Conservation (phyloP, 306 rosid genomes). For the Quercus bicolor region DNA sequence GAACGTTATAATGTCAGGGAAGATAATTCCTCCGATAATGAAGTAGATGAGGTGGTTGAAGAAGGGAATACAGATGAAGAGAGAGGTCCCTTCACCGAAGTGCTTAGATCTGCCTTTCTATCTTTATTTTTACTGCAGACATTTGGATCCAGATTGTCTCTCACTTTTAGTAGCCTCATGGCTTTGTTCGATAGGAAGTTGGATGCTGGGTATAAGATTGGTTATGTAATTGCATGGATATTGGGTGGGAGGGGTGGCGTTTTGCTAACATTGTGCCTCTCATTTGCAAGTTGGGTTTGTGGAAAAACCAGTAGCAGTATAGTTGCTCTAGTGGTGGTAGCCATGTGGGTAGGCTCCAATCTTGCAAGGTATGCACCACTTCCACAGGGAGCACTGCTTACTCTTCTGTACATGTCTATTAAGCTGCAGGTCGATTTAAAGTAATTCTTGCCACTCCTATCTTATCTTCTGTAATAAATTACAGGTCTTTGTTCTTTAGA, state of each 20-base stretch:
- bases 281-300: conserved; percentile 84
- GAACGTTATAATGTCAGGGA: conserved; percentile 32
- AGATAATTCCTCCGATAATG: conserved; percentile 31
- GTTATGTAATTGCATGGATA: conserved; percentile 73
- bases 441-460: conserved; percentile 10
- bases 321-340: conserved; percentile 70
- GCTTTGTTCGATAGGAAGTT: conserved; percentile 70
- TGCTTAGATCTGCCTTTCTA: conserved; percentile 61
- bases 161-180: conserved; percentile 64
- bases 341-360: conserved; percentile 78
- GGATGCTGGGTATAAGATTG: conserved; percentile 71
- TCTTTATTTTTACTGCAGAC: conserved; percentile 58
- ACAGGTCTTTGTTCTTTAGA: neutral
- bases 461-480: conserved; percentile 4
- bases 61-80: conserved; percentile 36
- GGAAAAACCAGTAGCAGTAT: conserved; percentile 88
- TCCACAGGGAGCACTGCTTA: conserved; percentile 81
- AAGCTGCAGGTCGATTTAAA: conserved; percentile 60
- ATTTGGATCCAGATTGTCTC: conserved; percentile 60
- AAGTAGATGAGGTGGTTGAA: conserved; percentile 43
- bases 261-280: conserved; percentile 68
- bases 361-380: conserved; percentile 69
- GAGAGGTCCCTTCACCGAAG: conserved; percentile 62
- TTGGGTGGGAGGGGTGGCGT: conserved; percentile 82
- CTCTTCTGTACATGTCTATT: conserved; percentile 88